Base-by-base conservation (phyloP, 371 early-diverging fungal genomes). In the Mucor circinelloides region DNA sequence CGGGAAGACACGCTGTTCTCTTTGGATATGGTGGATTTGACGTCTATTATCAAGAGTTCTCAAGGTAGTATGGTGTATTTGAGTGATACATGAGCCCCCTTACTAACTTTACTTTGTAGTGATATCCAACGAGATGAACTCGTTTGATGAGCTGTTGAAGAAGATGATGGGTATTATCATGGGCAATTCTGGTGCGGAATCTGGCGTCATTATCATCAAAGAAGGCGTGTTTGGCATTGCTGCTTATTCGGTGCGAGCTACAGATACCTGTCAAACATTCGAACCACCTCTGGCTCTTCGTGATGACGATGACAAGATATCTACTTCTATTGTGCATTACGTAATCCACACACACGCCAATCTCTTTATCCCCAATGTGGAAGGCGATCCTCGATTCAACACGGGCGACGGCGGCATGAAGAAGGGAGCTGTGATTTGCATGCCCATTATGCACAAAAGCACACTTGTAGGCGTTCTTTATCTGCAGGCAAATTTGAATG, bases 361-460 rank as follows among this genome's bases (percentile, higher is more conserved):
- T 10, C 58, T 80, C 1, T 76, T 82, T 58, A 82, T 82, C 32
- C 70, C 80, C 9, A 82, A 82, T 32, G 74, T 78, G 0, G 70
- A 71, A 36, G 69, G 70, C 25, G 82, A 82, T 60, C 62, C 78
- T 19, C 76, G 82, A 9, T 82, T 79, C 63, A 68, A 73, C 3
- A 78, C 75, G 0, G 76, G 75, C 3, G 73, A 71, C 54, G 67
- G 62, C 25, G 64, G 64, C 21, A 68, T 61, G 10, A 75, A 76
- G 8, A 66, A 68, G 3, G 80, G 80, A 10, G 68, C 85, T n/a
- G 82, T 75, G 50, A 81, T 87, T 3, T 87, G 87, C 60, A 71
- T 82, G 58, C 87, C 87, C 0, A 85, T 85, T 19, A 60, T 85
- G 40, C 87, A 87, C 77, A 87, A 85, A 59, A 74, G 75, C 9